Base-by-base conservation (phyloP, 176 grass and related monocot species). In the Bonia amplexicaulis region DNA sequence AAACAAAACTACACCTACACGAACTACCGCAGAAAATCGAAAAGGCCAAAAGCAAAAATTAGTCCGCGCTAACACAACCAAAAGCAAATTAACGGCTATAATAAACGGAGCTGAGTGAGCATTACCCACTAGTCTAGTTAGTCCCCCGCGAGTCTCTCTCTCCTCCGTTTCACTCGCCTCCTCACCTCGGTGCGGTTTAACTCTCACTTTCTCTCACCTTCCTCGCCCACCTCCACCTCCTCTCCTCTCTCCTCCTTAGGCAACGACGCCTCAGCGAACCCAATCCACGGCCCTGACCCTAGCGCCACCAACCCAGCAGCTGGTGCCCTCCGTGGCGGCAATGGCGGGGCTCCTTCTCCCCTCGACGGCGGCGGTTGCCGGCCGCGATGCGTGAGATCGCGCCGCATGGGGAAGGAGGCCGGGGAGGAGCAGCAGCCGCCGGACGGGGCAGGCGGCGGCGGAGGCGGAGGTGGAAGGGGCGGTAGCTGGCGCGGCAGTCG, bases 181-280 rank as follows among this genome's bases (percentile, higher is more conserved):
- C 47, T 20, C 41, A 60, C 61, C 58, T 73, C 72, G 60, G 77
- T 82, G 71, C 78, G 59, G 90, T 88, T 91, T 91, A 91, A 74
- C 86, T 82, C 90, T 91, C 90, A 20, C 81, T 91, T 85, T 91
- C 90, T 73, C 90, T 82, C 82, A 91, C 86, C 90, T 55, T 88
- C 77, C 90, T 85, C 74, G 77, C 89, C 70, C 81, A 75, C 85
- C 66, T 65, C 90, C 73, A 4, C 22, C 54, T 60, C 52, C 0
- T 52, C 12, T 7, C 70, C 0, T 76, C 82, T 15, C 87, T 70
- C 79, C 80, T 80, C 87, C 90, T 87, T 82, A 91, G 87, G 85
- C 89, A 87, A 74, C 73, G 14, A n/a, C 41, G 40, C 45, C 39
- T 52, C 12, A 8, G 27, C 52, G 19, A 23, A 17, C 63, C 48